phyloP scores from a whole-genome alignment of 352 stramenopile genomes.

The Aphanomyces astaci region DNA sequence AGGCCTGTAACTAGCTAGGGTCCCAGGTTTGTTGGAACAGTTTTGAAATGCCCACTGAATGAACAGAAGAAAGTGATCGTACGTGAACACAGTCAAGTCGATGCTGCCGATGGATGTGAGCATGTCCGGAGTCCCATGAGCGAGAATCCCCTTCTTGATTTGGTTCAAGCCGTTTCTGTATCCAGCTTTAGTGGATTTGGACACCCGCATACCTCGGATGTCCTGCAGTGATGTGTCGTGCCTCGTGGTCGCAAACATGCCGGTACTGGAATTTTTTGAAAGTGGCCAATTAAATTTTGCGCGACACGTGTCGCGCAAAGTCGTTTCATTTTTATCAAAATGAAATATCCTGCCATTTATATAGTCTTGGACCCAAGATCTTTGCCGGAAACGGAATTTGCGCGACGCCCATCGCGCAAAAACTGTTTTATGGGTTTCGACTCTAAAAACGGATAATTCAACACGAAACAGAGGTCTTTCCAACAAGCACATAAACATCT shows the following conservation, averaged over 20 bases:
- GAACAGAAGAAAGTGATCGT: neutral
- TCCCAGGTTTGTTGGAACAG: neutral
- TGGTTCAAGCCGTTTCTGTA: slow-evolving; percentile 3
- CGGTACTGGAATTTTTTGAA: neutral
- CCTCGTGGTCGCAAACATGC: neutral
- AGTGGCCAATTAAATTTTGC: neutral
- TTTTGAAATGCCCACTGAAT: neutral
- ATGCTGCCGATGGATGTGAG: neutral
- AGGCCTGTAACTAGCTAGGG: slow-evolving; percentile 1
- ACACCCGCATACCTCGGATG: neutral
- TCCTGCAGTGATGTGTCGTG: neutral
- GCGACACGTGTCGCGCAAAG: slow-evolving; percentile 7
- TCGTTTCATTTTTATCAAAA: neutral
- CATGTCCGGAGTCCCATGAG: neutral
- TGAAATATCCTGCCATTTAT: neutral
- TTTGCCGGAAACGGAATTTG: neutral
- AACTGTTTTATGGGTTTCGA: slow-evolving; percentile 9
- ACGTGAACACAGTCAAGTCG: neutral
- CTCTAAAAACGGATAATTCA: too few relatives aligned
- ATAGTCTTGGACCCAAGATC: neutral
- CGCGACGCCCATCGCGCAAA: slow-evolving; percentile 1
- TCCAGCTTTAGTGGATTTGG: slow-evolving; percentile 1
- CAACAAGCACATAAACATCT: too few relatives aligned
- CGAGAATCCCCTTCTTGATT: slow-evolving; percentile 1
- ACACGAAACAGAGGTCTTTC: too few relatives aligned